Percentiles rank a stretch among this genome's conserved stretches.
These are phyloP conservation scores for Coemansia sp. DNA, from an alignment of 192 early-diverging fungal species.

Conservation along the genomic window DNA sequence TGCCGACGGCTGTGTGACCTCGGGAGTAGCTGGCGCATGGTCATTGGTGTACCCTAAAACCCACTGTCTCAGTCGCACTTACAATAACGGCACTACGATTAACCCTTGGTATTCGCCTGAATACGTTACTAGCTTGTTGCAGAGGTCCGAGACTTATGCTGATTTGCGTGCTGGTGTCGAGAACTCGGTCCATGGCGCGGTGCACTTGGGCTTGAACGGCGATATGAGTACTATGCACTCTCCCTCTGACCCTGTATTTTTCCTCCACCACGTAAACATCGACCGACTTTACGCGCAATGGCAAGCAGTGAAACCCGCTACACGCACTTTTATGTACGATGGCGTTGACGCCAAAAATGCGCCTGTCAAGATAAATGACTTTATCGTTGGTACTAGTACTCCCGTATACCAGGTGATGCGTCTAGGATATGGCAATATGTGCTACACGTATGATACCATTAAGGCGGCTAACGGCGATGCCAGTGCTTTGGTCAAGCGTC, in stretches of 20 bases:
- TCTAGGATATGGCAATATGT: constrained; percentile 44
- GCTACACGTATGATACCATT: constrained; percentile 56
- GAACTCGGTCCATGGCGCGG: constrained; percentile 50
- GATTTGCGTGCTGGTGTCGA: constrained; percentile 42
- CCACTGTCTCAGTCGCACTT: constrained; percentile 47
- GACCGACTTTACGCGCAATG: constrained; percentile 60
- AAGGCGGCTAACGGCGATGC: constrained; percentile 30
- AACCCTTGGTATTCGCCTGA: constrained; percentile 45
- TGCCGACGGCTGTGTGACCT: constrained; percentile 29
- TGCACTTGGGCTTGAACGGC: constrained; percentile 50
- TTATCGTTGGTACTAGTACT: constrained; percentile 15
- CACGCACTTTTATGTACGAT: constrained; percentile 46
- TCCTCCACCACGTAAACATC: constrained; percentile 64
- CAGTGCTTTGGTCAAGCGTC: constrained; percentile 21
- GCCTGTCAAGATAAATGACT: constrained; percentile 15
- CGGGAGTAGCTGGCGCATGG: constrained; percentile 34
- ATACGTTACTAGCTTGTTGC: constrained; percentile 38
- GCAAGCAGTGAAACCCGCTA: constrained; percentile 52
- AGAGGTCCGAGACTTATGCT: constrained; percentile 31
- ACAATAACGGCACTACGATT: constrained; percentile 27
- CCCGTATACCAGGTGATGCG: constrained; percentile 47
- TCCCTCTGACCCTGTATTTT: constrained; percentile 64
- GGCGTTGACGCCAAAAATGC: constrained; percentile 21
- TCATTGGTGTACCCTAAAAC: constrained; percentile 14
- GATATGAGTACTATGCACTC: constrained; percentile 60